Evolutionary conservation across 768 basidiomycete species (phyloP).

Genomic region (Bullera alba): DNA sequence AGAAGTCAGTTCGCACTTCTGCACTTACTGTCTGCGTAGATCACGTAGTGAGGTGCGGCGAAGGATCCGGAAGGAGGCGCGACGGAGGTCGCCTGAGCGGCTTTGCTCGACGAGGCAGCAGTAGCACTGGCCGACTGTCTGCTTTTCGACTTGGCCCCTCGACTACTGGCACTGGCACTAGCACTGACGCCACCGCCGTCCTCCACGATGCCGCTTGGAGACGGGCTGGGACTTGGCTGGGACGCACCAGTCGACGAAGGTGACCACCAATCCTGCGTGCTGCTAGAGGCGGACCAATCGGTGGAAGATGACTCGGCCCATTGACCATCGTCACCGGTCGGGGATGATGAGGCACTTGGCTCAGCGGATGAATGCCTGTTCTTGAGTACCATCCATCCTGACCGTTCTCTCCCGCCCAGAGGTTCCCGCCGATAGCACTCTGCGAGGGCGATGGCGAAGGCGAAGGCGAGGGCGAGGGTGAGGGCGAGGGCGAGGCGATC

Average conservation of each 20-base stretch:
- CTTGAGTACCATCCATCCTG: too few species aligned
- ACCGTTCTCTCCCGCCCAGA: neutral
- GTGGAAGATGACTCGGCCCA: neutral
- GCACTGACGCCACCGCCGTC: too few species aligned
- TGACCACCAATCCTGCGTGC: neutral
- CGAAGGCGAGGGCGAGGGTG: neutral
- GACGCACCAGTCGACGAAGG: neutral
- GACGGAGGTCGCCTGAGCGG: neutral
- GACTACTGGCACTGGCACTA: neutral
- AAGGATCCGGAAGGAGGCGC: slow-evolving; percentile 2
- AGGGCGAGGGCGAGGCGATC: neutral
- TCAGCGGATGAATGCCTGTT: too few species aligned
- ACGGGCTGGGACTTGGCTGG: neutral
- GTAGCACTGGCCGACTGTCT: neutral
- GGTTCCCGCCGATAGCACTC: neutral
- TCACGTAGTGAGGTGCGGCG: slow-evolving; percentile 32
- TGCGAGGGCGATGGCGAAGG: neutral
- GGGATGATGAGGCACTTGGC: neutral
- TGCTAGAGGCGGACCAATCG: neutral
- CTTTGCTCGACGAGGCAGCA: neutral
- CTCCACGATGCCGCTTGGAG: too few species aligned
- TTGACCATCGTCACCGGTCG: neutral
- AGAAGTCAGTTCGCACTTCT: too few species aligned
- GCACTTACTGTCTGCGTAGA: slow-evolving; percentile 34
- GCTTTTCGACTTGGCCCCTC: neutral